These are phyloP conservation scores for Cyclotella distinguenda DNA, from an alignment of 108 stramenopile genomes.

Conservation along the genomic window DNA sequence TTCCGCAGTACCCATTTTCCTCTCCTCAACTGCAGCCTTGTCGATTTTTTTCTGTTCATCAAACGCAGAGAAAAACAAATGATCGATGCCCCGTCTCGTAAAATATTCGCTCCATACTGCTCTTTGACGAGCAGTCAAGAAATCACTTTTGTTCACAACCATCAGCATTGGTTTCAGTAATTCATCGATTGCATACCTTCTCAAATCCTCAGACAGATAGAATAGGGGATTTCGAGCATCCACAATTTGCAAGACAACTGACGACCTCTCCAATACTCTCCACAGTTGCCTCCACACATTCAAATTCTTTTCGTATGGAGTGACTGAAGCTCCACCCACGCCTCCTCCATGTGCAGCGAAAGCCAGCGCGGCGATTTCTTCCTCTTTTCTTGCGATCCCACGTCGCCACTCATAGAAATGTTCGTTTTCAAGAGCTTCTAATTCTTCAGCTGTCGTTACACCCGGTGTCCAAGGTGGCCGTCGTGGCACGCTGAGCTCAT, in stretches of 20 bases:
- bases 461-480: constrained; percentile 90
- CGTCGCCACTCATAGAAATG: constrained; percentile 95
- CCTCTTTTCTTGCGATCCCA: constrained; percentile 83
- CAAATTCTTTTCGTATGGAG: constrained; percentile 99
- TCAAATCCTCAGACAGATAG: constrained; percentile 90
- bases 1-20: constrained; percentile 44
- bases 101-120: constrained; percentile 89
- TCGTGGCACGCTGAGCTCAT: constrained; percentile 91
- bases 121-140: constrained; percentile 81
- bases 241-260: constrained; percentile 93
- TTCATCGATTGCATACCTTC: constrained; percentile 79
- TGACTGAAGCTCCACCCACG: constrained; percentile 60
- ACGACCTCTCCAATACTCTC: constrained; percentile 95
- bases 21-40: constrained; percentile 36
- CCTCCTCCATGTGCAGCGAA: constrained; percentile 31
- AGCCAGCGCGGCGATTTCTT: constrained; percentile 60
- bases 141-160: constrained; percentile 98
- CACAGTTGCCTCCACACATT: constrained; percentile 99
- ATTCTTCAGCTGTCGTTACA: constrained; percentile 85
- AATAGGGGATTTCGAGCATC: constrained; percentile 97
- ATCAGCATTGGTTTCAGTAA: constrained; percentile 88
- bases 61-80: constrained; percentile 95
- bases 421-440: constrained; percentile 86
- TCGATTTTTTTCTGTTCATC: constrained; percentile 90
- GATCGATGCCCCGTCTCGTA: constrained; percentile 65